Evolutionary conservation across 768 basidiomycete species (phyloP).

Genomic region (Dentipellis fragilis): DNA sequence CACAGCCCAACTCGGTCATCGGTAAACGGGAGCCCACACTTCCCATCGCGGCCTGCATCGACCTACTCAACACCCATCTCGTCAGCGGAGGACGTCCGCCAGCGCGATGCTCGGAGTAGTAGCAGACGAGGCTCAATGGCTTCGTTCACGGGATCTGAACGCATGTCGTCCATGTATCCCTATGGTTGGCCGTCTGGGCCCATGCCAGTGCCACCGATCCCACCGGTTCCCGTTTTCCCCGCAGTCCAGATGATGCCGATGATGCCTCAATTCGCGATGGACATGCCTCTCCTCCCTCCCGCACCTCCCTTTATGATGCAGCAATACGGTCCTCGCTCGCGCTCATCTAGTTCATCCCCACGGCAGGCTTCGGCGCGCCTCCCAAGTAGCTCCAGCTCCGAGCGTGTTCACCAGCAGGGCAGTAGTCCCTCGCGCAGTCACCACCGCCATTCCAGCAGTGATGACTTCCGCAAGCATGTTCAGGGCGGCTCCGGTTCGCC

Average conservation of each 20-base stretch:
- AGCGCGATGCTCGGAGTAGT: neutral
- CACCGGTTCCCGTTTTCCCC: conserved; percentile 1
- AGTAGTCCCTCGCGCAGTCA: conserved; percentile 1
- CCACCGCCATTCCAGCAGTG: conserved; percentile 11
- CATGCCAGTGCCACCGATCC: conserved; percentile 1
- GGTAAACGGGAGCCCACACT: conserved; percentile 2
- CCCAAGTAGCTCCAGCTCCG: conserved; percentile 7
- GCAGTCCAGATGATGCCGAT: conserved; percentile 9
- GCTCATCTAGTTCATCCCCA: conserved; percentile 4
- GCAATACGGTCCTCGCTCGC: conserved; percentile 3
- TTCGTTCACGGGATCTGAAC: conserved; percentile 6
- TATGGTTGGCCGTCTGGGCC: conserved; percentile 5
- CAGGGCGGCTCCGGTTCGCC: neutral
- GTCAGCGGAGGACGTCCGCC: conserved; percentile 9
- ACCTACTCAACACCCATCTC: conserved; percentile 3
- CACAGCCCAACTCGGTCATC: conserved; percentile 3
- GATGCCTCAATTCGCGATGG: conserved; percentile 11
- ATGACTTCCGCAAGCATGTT: conserved; percentile 1
- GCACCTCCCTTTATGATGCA: conserved; percentile 15
- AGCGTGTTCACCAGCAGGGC: conserved; percentile 3
- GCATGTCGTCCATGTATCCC: neutral
- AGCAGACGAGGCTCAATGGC: conserved; percentile 7
- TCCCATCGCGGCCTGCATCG: conserved; percentile 4
- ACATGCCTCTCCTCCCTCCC: conserved; percentile 16
- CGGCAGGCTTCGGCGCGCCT: neutral